Conservation (phyloP, 1,284 basidiomycete genomes). For the Neolentinus lepideus region DNA sequence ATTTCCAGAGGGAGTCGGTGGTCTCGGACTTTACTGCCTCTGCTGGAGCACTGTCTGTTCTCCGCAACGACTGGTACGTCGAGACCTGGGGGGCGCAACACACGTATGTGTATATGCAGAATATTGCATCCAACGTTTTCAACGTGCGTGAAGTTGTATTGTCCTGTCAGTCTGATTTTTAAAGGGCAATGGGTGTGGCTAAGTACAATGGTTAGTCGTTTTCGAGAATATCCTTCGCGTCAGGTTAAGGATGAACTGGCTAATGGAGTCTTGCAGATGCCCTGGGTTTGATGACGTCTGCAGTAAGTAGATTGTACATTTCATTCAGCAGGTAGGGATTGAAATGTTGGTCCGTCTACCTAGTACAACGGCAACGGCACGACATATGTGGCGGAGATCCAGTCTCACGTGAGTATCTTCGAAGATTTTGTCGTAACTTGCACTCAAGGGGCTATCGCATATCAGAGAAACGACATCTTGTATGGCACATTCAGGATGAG, state of each 20-base stretch:
- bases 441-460: no score
- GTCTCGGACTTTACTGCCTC: neutral
- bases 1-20: neutral
- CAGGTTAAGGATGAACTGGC: no score
- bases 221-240: no score
- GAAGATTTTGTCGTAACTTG: no score
- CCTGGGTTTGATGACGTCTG: no score
- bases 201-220: neutral
- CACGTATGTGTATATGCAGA: neutral
- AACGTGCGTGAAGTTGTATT: neutral
- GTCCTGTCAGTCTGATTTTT: neutral
- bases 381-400: neutral
- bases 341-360: neutral
- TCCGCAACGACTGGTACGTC: neutral
- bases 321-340: no score
- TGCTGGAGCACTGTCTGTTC: neutral
- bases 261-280: no score
- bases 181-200: neutral
- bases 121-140: neutral
- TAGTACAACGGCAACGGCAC: neutral
- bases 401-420: neutral
- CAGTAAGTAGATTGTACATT: no score
- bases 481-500: neutral
- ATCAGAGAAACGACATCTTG: neutral
- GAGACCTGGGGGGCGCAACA: neutral